Evolutionary conservation across 345 rosid species (phyloP).

Genomic region (Geranium brycei): DNA sequence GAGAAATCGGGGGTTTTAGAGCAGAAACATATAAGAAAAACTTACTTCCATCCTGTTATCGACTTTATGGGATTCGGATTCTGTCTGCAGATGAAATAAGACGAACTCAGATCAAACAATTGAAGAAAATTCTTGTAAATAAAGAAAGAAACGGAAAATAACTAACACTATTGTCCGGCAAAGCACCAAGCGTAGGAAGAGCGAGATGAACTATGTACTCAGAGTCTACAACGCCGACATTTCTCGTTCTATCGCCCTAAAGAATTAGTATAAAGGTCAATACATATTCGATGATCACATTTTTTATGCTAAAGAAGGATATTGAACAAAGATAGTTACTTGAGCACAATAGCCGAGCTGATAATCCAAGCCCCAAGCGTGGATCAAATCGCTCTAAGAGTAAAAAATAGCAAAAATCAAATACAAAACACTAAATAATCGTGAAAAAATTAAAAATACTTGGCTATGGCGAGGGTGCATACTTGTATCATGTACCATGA

Average conservation of each 20-base stretch:
- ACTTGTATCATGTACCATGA: slow-evolving; percentile 95
- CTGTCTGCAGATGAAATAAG: slow-evolving; percentile 27
- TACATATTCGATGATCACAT: no score
- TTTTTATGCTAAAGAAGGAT: neutral
- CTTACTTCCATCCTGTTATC: slow-evolving; percentile 58
- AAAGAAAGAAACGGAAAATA: slow-evolving; percentile 3
- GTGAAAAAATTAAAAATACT: neutral
- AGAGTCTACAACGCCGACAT: slow-evolving; percentile 84
- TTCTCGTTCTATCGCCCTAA: slow-evolving; percentile 80
- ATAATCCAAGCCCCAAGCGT: slow-evolving; percentile 86
- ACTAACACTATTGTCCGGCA: slow-evolving; percentile 29
- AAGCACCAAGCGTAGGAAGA: slow-evolving; percentile 65
- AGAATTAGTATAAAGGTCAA: neutral
- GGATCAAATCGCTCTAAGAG: slow-evolving; percentile 76
- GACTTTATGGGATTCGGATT: slow-evolving; percentile 21
- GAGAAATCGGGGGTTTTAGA: no score
- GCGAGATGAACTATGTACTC: slow-evolving; percentile 78
- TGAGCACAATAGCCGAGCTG: slow-evolving; percentile 89
- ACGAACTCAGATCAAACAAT: neutral
- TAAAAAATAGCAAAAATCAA: slow-evolving; percentile 1
- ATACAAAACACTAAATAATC: neutral
- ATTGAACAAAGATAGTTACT: slow-evolving; percentile 18
- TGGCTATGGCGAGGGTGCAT: slow-evolving; percentile 1
- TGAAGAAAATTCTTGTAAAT: neutral
- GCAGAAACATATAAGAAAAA: neutral